Percentiles rank a stretch among this genome's conserved stretches.
Conservation (phyloP, 2,329 filamentous ascomycete species). For the Penicillium sumatraense region DNA sequence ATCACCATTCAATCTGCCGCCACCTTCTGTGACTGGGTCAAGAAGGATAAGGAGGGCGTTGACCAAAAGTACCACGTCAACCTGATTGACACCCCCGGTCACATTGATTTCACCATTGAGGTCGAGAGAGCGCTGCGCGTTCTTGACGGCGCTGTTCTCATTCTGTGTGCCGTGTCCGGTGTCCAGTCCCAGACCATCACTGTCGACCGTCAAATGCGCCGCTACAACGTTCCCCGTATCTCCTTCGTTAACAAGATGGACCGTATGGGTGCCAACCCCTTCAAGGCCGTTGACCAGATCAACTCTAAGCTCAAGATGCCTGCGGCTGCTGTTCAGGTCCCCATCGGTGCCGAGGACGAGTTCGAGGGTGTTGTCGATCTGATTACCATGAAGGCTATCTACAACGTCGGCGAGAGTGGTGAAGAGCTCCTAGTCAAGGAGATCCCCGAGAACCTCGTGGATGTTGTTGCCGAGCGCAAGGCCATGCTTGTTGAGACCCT, state of each 20-base stretch:
- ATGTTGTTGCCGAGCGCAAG: conserved; percentile 80
- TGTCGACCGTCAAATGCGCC: conserved; percentile 97
- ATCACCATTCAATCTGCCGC: conserved; percentile 99
- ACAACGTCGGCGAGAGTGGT: conserved; percentile 84
- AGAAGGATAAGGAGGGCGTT: conserved; percentile 74
- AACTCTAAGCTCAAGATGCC: conserved; percentile 93
- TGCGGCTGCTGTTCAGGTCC: conserved; percentile 91
- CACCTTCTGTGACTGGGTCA: conserved; percentile 96
- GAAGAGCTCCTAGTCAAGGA: conserved; percentile 76
- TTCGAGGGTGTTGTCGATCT: conserved; percentile 93
- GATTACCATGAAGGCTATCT: conserved; percentile 88
- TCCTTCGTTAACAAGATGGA: conserved; percentile 99
- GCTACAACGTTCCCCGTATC: conserved; percentile 93
- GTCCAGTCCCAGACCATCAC: conserved; percentile 98
- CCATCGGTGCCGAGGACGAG: conserved; percentile 88
- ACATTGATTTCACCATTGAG: conserved; percentile 99
- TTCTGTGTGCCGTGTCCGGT: conserved; percentile 94
- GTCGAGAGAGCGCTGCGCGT: conserved; percentile 94
- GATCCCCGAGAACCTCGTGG: conserved; percentile 77
- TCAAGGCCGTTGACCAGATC: conserved; percentile 97
- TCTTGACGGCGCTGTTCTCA: conserved; percentile 96
- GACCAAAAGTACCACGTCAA: conserved; percentile 97
- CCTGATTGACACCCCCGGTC: conserved; percentile 96
- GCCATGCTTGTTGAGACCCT: conserved; percentile 89
- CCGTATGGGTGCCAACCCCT: conserved; percentile 96